Base-by-base conservation (phyloP, 306 rosid species). In the Cucumis cinereus region DNA sequence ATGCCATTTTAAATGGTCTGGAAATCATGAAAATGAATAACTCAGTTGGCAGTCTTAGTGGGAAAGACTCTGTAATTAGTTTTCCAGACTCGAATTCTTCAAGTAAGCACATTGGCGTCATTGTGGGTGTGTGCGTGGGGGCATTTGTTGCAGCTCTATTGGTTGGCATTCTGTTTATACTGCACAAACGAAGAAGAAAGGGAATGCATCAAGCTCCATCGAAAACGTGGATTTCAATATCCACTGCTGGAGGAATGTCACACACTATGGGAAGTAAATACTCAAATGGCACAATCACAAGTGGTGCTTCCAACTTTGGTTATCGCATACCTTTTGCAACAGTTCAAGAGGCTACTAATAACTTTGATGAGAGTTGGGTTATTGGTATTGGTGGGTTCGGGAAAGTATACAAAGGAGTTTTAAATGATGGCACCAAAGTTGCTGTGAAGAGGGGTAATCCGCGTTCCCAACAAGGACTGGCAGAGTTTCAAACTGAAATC, bases 381-480 rank as follows among this genome's bases (percentile, higher is more conserved):
- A 90, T 93, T 54, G 95, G 95, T 41, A 81, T 90, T 43, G 98
- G 95, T 33, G 95, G 96, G 60, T 93, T 93, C 14, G 98, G 95
- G 33, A 93, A 93, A 79, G 95, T 93, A 16, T 90, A 87, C 91
- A 88, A 87, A 73, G 98, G 96, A 62, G 92, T 72, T 11, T 77
- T 93, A 49, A 88, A 72, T 26, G 96, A 89, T 38, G 96, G 92
- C 67, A 89, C 88, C 24, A 86, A 90, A 85, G 95, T 93, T 73
- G 98, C 98, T 23, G 93, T 87, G 14, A 93, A 93, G 96, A 88
- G 98, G 77, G 97, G 95, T 61, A 90, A 90, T 70, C 91, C 98
- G 2, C 78, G 80, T 71, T 93, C 98, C 33, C 95, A 90, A 72
- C 98, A 93, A 78, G 98, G 95, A 26, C 81, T 90, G 75, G 88